Conservation (phyloP, 2,329 filamentous ascomycete genomes). For the Aspergillus tamarii region DNA sequence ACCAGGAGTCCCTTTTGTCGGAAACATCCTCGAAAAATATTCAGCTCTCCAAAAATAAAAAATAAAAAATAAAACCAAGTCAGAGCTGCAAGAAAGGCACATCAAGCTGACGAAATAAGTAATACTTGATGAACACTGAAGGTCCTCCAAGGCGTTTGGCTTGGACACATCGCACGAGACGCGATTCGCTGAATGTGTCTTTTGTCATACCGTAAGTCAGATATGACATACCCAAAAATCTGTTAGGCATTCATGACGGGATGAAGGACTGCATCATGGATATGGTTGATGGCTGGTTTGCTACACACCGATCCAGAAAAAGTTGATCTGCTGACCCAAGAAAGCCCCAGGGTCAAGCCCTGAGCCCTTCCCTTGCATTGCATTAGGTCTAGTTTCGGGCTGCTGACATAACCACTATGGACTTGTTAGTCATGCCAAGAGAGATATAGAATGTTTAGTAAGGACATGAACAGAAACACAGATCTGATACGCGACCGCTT, state of each 20-base stretch:
- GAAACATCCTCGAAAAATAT: conserved; percentile 22
- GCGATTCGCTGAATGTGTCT: conserved; percentile 14
- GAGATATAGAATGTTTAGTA: background rate
- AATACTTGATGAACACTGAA: conserved; percentile 4
- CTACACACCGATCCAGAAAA: conserved; percentile 19
- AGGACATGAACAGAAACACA: background rate
- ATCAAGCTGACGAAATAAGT: no score
- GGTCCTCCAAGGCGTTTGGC: background rate
- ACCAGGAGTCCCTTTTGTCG: conserved; percentile 28
- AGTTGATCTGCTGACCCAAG: conserved; percentile 25
- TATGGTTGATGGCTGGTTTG: conserved; percentile 11
- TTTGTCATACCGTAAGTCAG: conserved; percentile 21
- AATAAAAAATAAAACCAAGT: conserved; percentile 16
- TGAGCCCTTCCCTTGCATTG: conserved; percentile 32
- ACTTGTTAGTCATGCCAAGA: conserved; percentile 3
- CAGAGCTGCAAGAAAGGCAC: no score
- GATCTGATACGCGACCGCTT: background rate
- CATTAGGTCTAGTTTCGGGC: conserved; percentile 26
- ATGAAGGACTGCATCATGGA: conserved; percentile 12
- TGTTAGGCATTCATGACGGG: conserved; percentile 27
- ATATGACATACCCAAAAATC: conserved; percentile 27
- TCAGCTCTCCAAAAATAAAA: conserved; percentile 8
- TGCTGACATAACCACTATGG: conserved; percentile 23
- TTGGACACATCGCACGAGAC: conserved; percentile 1
- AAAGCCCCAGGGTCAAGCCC: conserved; percentile 32